Conservation (phyloP, 2,329 filamentous ascomycete species). For the Diplocarpon rosae region DNA sequence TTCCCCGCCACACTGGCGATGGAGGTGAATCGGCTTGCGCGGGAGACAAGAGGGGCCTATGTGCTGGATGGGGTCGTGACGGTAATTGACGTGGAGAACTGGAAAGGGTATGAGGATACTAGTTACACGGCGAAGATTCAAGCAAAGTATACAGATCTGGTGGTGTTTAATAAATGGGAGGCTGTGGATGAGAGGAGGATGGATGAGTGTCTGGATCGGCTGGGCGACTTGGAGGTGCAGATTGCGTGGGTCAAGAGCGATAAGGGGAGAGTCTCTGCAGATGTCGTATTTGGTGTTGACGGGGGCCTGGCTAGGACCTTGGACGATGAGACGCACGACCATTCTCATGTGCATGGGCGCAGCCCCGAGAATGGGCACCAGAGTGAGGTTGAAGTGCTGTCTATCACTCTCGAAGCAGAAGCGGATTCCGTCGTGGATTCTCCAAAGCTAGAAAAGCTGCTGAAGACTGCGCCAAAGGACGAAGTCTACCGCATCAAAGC, state of each 20-base stretch:
- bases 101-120: slow-evolving; percentile 63
- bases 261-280: slow-evolving; percentile 65
- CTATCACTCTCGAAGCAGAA: slow-evolving; percentile 52
- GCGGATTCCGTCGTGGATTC: slow-evolving; percentile 37
- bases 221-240: slow-evolving; percentile 53
- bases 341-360: slow-evolving; percentile 33
- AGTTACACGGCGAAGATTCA: slow-evolving; percentile 62
- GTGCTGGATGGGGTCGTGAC: slow-evolving; percentile 59
- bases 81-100: slow-evolving; percentile 68
- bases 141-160: slow-evolving; percentile 59
- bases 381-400: slow-evolving; percentile 82
- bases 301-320: slow-evolving; percentile 56
- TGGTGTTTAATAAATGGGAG: slow-evolving; percentile 69
- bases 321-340: slow-evolving; percentile 34
- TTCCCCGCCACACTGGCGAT: slow-evolving; percentile 59
- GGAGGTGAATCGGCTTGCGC: slow-evolving; percentile 54
- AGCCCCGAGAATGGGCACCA: slow-evolving; percentile 50
- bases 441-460: slow-evolving; percentile 53
- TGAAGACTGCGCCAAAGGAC: slow-evolving; percentile 72
- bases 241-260: slow-evolving; percentile 77
- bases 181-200: slow-evolving; percentile 45
- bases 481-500: slow-evolving; percentile 94
- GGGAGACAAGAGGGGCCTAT: slow-evolving; percentile 44
- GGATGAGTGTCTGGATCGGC: slow-evolving; percentile 53
- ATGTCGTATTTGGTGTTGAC: slow-evolving; percentile 80